Evolutionary conservation across 164 flowering plant genomes (phyloP).

Genomic region (Dillenia turbinata): DNA sequence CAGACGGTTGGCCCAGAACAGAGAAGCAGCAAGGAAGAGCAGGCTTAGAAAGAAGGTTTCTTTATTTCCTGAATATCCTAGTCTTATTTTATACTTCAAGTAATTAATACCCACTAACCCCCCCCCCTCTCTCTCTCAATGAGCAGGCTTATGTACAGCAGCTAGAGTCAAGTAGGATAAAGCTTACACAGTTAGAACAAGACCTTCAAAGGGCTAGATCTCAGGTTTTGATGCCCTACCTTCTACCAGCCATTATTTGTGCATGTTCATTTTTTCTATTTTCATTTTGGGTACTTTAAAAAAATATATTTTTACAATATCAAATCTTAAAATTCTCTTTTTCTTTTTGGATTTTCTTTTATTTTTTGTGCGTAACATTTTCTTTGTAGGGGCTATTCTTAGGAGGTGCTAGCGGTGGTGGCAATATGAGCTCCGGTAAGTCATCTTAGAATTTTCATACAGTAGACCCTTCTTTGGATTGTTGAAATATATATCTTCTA

Average conservation of each 20-base stretch:
- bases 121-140: conserved; percentile 1
- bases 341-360: background rate
- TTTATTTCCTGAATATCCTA: conserved; percentile 6
- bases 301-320: background rate
- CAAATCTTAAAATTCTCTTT: background rate
- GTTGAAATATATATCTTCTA: too few relatives aligned
- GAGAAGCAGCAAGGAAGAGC: conserved; percentile 98
- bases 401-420: conserved; percentile 54
- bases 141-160: conserved; percentile 94
- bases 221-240: conserved; percentile 47
- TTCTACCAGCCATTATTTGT: background rate
- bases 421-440: conserved; percentile 71
- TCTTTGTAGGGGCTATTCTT: conserved; percentile 57
- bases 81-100: too few relatives aligned
- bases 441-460: background rate
- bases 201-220: conserved; percentile 89
- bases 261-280: background rate
- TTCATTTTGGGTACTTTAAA: too few relatives aligned
- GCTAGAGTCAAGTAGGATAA: conserved; percentile 87
- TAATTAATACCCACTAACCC: conserved; percentile 3
- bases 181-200: conserved; percentile 85
- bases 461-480: too few relatives aligned
- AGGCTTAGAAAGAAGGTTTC: conserved; percentile 85
- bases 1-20: conserved; percentile 94
- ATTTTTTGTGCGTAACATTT: too few relatives aligned